A percentile compares a stretch with the other conserved stretches of the same genome.
phyloP scores from a whole-genome alignment of 208 protist species.

The Zelonia costaricensis region DNA sequence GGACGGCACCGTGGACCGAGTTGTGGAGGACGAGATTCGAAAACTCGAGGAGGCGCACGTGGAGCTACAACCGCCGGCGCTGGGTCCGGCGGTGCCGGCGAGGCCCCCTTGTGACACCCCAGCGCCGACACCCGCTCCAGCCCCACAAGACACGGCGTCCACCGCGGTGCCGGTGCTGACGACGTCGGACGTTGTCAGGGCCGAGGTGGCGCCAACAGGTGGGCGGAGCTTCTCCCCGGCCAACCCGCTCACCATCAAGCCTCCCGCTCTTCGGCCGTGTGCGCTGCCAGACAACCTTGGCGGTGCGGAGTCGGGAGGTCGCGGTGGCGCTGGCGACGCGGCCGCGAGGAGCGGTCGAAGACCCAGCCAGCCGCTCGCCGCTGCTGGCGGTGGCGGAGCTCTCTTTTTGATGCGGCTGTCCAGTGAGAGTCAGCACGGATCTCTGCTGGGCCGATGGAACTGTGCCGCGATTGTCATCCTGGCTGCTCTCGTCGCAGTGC shows the following conservation, averaged over 20 bases:
- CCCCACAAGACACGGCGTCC: neutral
- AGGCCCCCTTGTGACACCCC: neutral
- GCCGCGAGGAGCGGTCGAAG: neutral
- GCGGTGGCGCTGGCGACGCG: neutral
- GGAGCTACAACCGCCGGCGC: neutral
- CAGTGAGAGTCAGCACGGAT: conserved; percentile 44
- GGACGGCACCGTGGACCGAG: conserved; percentile 26
- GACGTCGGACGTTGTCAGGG: no score
- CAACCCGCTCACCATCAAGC: neutral
- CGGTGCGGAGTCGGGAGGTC: neutral
- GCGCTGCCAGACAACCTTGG: neutral
- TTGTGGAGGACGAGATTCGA: conserved; percentile 31
- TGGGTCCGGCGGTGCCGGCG: no score
- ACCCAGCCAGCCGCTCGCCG: no score
- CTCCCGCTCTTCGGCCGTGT: neutral
- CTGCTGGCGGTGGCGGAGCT: neutral
- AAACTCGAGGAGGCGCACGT: conserved; percentile 50
- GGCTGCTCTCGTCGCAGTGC: conserved; percentile 24
- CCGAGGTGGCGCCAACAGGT: no score
- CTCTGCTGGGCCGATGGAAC: conserved; percentile 37
- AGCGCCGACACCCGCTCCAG: neutral
- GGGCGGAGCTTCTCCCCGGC: neutral
- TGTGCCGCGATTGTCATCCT: conserved; percentile 31
- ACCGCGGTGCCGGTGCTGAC: no score
- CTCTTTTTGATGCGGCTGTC: conserved; percentile 46